Conservation (phyloP, 208 protist genomes). For the Leishmania braziliensis region DNA sequence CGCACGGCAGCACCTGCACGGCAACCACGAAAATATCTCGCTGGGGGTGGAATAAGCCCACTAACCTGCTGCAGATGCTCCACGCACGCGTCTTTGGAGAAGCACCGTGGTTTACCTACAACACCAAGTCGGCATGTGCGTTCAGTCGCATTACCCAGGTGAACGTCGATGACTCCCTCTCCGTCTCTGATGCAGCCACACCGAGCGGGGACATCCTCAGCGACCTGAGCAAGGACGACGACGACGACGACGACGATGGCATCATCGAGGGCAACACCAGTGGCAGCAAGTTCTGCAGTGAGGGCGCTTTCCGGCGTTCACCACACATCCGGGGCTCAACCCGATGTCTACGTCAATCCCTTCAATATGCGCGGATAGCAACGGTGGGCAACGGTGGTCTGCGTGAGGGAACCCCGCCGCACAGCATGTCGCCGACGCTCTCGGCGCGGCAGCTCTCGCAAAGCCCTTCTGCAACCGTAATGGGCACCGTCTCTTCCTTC, state of each 20-base stretch:
- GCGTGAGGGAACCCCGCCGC: background rate
- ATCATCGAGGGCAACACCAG: background rate
- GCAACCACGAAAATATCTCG: background rate
- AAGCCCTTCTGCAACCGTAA: background rate
- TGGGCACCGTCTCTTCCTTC: background rate
- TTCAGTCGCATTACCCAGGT: background rate
- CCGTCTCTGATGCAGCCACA: background rate
- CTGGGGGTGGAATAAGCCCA: background rate
- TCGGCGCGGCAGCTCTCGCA: conserved; percentile 14
- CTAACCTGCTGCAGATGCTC: conserved; percentile 1
- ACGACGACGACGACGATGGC: background rate
- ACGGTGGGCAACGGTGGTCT: background rate
- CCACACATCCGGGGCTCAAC: background rate
- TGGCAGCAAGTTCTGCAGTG: conserved; percentile 2
- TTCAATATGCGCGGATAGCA: background rate
- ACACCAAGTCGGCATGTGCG: background rate
- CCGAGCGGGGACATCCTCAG: background rate
- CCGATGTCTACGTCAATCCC: background rate
- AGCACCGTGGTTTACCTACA: conserved; percentile 24
- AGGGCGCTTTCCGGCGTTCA: background rate
- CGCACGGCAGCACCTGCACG: background rate
- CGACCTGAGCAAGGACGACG: background rate
- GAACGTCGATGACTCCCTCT: background rate
- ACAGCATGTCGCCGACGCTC: conserved; percentile 14
- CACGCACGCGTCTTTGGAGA: conserved; percentile 22